Base-by-base conservation (phyloP, 495 filamentous ascomycete genomes). In the Cryomyces minteri region DNA sequence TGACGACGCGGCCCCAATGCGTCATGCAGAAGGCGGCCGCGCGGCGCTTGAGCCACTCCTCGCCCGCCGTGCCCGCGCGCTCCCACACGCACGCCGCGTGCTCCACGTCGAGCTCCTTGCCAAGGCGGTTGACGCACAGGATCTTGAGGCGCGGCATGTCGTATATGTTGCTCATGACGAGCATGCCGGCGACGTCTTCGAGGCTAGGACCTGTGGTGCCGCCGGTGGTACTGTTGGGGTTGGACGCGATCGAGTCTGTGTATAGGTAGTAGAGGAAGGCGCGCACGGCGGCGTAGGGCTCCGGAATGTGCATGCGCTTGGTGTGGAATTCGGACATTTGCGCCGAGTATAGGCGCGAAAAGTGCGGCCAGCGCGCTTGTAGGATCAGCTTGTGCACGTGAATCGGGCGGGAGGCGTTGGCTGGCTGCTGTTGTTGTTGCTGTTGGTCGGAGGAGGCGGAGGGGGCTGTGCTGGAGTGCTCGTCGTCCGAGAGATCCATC, bases 301-400 rank as follows among this genome's bases (percentile, higher is more conserved):
- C 92, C 0, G 92, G 88, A 37, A 98, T 93, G 62, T 96, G 90
- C 82, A 98, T 88, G 58, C 82, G 83, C 54, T 88, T 87, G 9
- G 83, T 85, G 59, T 96, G 90, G 54, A 90, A 96, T 58, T 98
- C 90, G 7, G 80, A 76, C 90, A 98, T 96, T 52, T 93, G 85
- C 7, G 88, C 75, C 14, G 83, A 73, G 62, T 90, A 95, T 4
- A 98, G 62, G 7, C 88, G 78, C 28, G 79, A 77, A 61, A 98
- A 98, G 59, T 98, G 92, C 10, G 90, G 88, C 90, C 90, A 98
- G 36, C 90, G 77, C 5, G 92, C 79, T 58, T 88, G 84, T 14
- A 98, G 69, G 43, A 98, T 93, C 45, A 98, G 77, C 48, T 79
- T 81, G 61, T 98, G 90, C 29, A 86, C 86, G 57, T 94, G 81